A percentile compares a stretch with the other conserved stretches of the same genome.
Conservation (phyloP, 1,284 basidiomycete species). For the Leccinum subfulvum region DNA sequence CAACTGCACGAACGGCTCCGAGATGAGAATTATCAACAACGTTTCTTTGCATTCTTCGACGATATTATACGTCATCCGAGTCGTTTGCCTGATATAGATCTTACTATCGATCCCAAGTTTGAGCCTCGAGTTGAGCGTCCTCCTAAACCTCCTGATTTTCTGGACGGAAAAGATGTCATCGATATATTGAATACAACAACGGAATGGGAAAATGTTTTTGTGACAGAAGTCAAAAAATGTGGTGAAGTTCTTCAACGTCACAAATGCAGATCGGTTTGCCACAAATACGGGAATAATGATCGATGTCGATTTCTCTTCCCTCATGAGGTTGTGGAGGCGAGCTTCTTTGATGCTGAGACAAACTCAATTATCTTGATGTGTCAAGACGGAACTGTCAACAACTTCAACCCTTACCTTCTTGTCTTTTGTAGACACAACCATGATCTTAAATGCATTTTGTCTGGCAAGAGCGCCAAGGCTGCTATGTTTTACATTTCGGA, state of each 20-base stretch:
- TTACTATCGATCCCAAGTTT: slow-evolving; percentile 2
- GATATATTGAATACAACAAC: neutral
- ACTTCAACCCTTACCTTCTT: slow-evolving; percentile 13
- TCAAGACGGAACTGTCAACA: slow-evolving; percentile 8
- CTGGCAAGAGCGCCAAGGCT: slow-evolving; percentile 13
- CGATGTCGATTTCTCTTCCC: slow-evolving; percentile 13
- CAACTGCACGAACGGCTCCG: neutral
- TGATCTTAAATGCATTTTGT: slow-evolving; percentile 16
- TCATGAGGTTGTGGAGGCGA: slow-evolving; percentile 10
- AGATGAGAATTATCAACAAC: neutral
- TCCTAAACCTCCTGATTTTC: neutral
- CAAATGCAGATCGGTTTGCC: slow-evolving; percentile 10
- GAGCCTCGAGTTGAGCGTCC: slow-evolving; percentile 6
- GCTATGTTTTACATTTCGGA: slow-evolving; percentile 21
- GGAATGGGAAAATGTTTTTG: neutral
- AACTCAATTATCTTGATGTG: slow-evolving; percentile 11
- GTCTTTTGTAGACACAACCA: slow-evolving; percentile 11
- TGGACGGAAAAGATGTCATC: too few species aligned
- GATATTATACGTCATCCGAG: slow-evolving; percentile 9
- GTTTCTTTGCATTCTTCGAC: slow-evolving; percentile 16
- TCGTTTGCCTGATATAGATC: slow-evolving; percentile 12
- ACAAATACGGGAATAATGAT: neutral
- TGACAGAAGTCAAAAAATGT: slow-evolving; percentile 9
- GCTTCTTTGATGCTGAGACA: slow-evolving; percentile 7
- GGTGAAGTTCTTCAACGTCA: slow-evolving; percentile 14